Evolutionary conservation across 2,329 filamentous ascomycete genomes (phyloP), one percentile per base, ranked within the genome.

Genomic region (Nemania sp.): DNA sequence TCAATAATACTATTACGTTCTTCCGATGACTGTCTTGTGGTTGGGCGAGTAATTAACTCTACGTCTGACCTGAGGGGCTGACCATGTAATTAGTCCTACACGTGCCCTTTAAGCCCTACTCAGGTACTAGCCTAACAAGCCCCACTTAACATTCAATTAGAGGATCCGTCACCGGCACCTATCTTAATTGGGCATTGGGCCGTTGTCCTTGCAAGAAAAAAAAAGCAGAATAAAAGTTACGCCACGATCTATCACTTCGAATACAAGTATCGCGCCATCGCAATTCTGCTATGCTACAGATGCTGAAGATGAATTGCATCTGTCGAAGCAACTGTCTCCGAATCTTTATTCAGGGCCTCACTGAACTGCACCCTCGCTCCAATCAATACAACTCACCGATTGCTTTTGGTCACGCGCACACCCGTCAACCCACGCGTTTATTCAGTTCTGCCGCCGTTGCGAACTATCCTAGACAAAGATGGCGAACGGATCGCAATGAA

Each of bases 311-410:
- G 79, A 72, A 65, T 56, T 81, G 79, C 63, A 67, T 73, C 19
- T 82, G 79, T 57, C 74, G 77, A 53, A 71, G 69, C 6, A 68
- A 71, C 24, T 72, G 79, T 7, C 65, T 80, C 61, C 70, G 72
- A 49, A 70, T 76, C n/a, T 82, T 82, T 54, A 66, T 80, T 11
- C 74, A 73, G 55, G 77, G 72, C 24, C 68, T 82, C 9, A 66
- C 67, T 2, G 64, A 61, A 43, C 34, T 70, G 9, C 63, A 61
- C 36, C 11, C 50, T 26, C 57, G 52, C 37, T 46, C 45, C 46
- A 51, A 53, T 26, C 57, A 54, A 40, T 36, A 49, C 15, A 41
- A 33, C 48, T 57, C 53, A 23, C 56, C 40, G 24, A 47, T 41
- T 42, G 15, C 44, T 40, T 49, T 51, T 49, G 48, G 45, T 37